Percentiles rank a stretch among this genome's conserved stretches.
phyloP scores from a whole-genome alignment of 805 yeast species.

The Starmerella cellae region DNA sequence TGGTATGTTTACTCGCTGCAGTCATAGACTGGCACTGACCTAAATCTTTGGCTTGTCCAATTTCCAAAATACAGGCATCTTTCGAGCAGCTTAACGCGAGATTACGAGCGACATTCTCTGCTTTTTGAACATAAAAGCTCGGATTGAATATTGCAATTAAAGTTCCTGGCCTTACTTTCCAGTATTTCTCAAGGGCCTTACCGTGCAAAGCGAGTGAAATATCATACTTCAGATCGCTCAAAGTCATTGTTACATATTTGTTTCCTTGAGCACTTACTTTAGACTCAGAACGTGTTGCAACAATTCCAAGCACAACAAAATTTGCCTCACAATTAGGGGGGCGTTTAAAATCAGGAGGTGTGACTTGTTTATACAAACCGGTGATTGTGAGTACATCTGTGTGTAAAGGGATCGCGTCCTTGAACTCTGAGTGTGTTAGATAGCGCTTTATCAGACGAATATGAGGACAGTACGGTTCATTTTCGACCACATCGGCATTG shows the following conservation, averaged over 20 bases:
- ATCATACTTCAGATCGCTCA: constrained; percentile 55
- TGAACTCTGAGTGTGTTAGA: constrained; percentile 5
- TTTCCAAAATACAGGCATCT: constrained; percentile 46
- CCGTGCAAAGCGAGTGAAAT: constrained; percentile 54
- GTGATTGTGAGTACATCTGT: constrained; percentile 14
- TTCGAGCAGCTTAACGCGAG: constrained; percentile 44
- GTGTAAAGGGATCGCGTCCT: constrained; percentile 7
- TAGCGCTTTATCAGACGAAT: constrained; percentile 15
- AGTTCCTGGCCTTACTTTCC: constrained; percentile 65
- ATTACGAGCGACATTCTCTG: constrained; percentile 14
- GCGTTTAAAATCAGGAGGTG: constrained; percentile 53
- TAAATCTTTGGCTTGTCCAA: constrained; percentile 57
- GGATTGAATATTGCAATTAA: constrained; percentile 69
- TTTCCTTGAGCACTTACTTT: constrained; percentile 29
- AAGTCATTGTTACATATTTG: constrained; percentile 46
- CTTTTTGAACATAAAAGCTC: constrained; percentile 29
- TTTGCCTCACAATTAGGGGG: constrained; percentile 48
- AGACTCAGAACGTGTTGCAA: constrained; percentile 44
- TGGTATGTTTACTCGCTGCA: constrained; percentile 31
- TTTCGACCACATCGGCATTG: constrained; percentile 1
- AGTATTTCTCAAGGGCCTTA: constrained; percentile 51
- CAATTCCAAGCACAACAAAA: constrained; percentile 67
- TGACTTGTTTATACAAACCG: constrained; percentile 32
- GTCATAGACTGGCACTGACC: constrained; percentile 46
- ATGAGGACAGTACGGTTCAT: constrained; percentile 12